Conservation (phyloP, 768 basidiomycete species). For the Thelephora ganbajun region DNA sequence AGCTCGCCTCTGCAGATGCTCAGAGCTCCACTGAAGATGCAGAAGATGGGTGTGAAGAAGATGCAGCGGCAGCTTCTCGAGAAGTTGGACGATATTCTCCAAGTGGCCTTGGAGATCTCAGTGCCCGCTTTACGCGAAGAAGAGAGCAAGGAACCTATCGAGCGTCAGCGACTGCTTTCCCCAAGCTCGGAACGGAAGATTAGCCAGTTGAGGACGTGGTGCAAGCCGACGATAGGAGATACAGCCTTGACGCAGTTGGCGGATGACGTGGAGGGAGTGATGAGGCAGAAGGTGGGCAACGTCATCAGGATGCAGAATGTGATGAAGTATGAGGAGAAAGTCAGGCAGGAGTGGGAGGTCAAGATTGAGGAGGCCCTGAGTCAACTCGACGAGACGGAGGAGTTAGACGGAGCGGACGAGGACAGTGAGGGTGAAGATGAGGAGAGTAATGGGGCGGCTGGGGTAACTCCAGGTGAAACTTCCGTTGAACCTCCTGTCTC, state of each 20-base stretch:
- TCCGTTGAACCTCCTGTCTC: background rate
- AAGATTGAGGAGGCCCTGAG: slow-evolving; percentile 60
- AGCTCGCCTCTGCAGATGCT: slow-evolving; percentile 70
- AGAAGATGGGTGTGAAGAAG: slow-evolving; percentile 67
- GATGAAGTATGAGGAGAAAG: slow-evolving; percentile 92
- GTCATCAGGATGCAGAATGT: slow-evolving; percentile 95
- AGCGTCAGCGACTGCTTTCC: slow-evolving; percentile 81
- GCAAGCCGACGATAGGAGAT: slow-evolving; percentile 75
- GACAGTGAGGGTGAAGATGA: slow-evolving; percentile 19
- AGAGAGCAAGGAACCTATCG: slow-evolving; percentile 81
- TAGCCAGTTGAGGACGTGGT: slow-evolving; percentile 73
- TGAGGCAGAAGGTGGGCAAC: slow-evolving; percentile 88
- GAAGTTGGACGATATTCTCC: slow-evolving; percentile 76
- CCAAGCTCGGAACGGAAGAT: slow-evolving; percentile 84
- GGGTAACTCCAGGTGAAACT: slow-evolving; percentile 1
- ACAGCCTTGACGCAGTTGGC: slow-evolving; percentile 69
- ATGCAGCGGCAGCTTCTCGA: slow-evolving; percentile 71
- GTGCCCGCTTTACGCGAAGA: slow-evolving; percentile 87
- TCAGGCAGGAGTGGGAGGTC: slow-evolving; percentile 94
- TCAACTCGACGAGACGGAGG: slow-evolving; percentile 40
- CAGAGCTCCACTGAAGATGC: slow-evolving; percentile 52
- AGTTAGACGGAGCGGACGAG: slow-evolving; percentile 29
- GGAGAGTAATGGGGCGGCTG: slow-evolving; percentile 10
- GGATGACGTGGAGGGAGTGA: slow-evolving; percentile 78
- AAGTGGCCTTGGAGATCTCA: slow-evolving; percentile 66